phyloP scores from a whole-genome alignment of 2,329 filamentous ascomycete genomes.

The Paecilomyces fulvus region DNA sequence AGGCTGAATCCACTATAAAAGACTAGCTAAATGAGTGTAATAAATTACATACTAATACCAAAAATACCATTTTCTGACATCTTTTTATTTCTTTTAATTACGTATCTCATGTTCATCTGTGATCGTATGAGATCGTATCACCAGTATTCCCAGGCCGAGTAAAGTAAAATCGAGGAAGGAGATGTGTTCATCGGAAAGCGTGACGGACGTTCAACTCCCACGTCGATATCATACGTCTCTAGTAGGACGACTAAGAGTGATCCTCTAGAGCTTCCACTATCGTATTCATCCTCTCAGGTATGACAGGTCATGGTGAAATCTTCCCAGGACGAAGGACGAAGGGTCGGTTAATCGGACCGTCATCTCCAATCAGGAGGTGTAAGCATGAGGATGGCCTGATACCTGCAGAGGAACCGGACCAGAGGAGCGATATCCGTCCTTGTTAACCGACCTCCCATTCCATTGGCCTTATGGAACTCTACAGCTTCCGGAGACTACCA shows the following conservation, averaged over 20 bases:
- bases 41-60: too few species aligned
- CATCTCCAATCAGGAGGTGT: not conserved
- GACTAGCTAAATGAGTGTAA: too few species aligned
- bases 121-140: not conserved
- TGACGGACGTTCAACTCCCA: not conserved
- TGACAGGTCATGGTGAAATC: not conserved
- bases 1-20: too few species aligned
- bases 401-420: conserved; percentile 33
- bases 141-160: not conserved
- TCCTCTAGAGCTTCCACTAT: not conserved
- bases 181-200: not conserved
- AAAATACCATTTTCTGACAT: too few species aligned
- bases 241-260: not conserved
- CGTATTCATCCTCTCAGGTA: not conserved
- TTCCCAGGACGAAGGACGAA: not conserved
- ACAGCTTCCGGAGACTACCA: conserved; percentile 37
- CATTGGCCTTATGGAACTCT: conserved; percentile 38
- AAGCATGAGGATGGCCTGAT: not conserved
- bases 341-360: not conserved
- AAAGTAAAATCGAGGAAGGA: too few species aligned
- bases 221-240: not conserved
- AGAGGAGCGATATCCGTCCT: conserved; percentile 41
- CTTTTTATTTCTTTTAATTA: not conserved
- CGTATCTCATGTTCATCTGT: not conserved
- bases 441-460: conserved; percentile 34